A percentile compares a stretch with the other conserved stretches of the same genome.
Conservation (phyloP, 495 filamentous ascomycete species). For the Amorphotheca resinae region DNA sequence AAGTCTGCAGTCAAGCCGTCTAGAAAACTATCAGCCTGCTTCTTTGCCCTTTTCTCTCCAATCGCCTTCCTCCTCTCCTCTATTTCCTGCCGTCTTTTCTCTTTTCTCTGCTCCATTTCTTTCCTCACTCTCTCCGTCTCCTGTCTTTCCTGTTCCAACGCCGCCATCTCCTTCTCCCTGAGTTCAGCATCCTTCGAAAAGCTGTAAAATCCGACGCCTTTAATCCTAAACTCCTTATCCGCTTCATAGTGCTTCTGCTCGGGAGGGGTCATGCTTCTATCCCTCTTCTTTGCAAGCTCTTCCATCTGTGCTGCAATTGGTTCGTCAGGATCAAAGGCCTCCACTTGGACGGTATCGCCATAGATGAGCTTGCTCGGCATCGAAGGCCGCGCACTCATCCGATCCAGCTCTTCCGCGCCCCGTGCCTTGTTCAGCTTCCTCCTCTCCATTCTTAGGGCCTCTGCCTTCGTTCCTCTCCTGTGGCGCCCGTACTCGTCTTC, state of each 20-base stretch:
- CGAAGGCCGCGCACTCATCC: slow-evolving; percentile 39
- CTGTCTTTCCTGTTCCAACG: slow-evolving; percentile 48
- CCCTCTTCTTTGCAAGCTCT: slow-evolving; percentile 56
- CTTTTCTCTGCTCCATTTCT: slow-evolving; percentile 38
- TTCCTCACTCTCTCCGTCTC: slow-evolving; percentile 52
- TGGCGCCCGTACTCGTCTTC: slow-evolving; percentile 83
- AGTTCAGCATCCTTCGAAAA: slow-evolving; percentile 61
- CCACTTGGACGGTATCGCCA: slow-evolving; percentile 67
- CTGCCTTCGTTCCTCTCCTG: slow-evolving; percentile 48
- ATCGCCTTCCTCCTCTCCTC: slow-evolving; percentile 41
- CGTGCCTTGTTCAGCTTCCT: slow-evolving; percentile 27
- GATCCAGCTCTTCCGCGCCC: slow-evolving; percentile 34
- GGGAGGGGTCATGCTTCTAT: slow-evolving; percentile 65
- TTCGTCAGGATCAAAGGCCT: slow-evolving; percentile 65
- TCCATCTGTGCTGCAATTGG: slow-evolving; percentile 51
- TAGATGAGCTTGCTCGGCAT: slow-evolving; percentile 63
- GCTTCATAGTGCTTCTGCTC: slow-evolving; percentile 76
- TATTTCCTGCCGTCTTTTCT: slow-evolving; percentile 34
- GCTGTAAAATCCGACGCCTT: slow-evolving; percentile 81
- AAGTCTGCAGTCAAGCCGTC: slow-evolving; percentile 34
- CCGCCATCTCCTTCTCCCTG: slow-evolving; percentile 63
- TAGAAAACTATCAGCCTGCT: slow-evolving; percentile 64
- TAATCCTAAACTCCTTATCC: slow-evolving; percentile 63
- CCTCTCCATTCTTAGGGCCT: slow-evolving; percentile 45
- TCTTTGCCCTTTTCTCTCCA: slow-evolving; percentile 43